These are phyloP conservation scores for Annulohypoxylon stygium DNA, from an alignment of 495 filamentous ascomycete species.

Conservation along the genomic window DNA sequence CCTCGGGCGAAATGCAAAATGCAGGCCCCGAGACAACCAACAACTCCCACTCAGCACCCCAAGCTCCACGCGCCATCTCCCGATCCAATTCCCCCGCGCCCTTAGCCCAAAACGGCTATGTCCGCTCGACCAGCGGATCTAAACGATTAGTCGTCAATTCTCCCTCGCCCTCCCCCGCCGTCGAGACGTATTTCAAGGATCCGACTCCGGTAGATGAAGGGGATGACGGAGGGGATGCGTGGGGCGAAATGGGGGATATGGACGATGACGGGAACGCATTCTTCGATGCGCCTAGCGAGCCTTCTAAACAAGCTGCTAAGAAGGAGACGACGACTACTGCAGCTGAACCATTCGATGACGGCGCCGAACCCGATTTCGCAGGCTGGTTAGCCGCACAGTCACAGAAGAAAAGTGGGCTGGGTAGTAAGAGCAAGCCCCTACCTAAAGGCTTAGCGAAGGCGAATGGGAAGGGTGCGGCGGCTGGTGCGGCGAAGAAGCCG, in stretches of 20 bases:
- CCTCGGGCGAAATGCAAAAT: slow-evolving; percentile 83
- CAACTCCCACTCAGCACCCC: slow-evolving; percentile 15
- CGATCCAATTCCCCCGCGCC: slow-evolving; percentile 12
- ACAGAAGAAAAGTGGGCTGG: slow-evolving; percentile 69
- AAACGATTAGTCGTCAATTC: slow-evolving; percentile 67
- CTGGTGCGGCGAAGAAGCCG: slow-evolving; percentile 52
- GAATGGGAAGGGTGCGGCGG: slow-evolving; percentile 55
- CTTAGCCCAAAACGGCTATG: slow-evolving; percentile 34
- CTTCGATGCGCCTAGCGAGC: slow-evolving; percentile 54
- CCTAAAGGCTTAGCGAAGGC: slow-evolving; percentile 81
- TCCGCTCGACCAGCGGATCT: slow-evolving; percentile 64
- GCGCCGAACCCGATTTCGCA: slow-evolving; percentile 91
- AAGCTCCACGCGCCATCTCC: slow-evolving; percentile 2
- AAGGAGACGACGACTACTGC: slow-evolving; percentile 46
- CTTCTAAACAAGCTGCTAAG: slow-evolving; percentile 42
- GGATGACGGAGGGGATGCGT: slow-evolving; percentile 70
- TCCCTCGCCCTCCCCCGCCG: slow-evolving; percentile 57
- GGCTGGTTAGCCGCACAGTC: slow-evolving; percentile 90
- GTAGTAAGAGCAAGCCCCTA: slow-evolving; percentile 66
- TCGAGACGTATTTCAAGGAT: slow-evolving; percentile 60
- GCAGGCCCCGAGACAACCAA: slow-evolving; percentile 35
- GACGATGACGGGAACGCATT: slow-evolving; percentile 68
- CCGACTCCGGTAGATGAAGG: slow-evolving; percentile 55
- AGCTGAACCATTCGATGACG: slow-evolving; percentile 77
- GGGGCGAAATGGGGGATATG: slow-evolving; percentile 76